Evolutionary conservation across 176 grass and related monocot species (phyloP).

Genomic region (Musa itinerans): DNA sequence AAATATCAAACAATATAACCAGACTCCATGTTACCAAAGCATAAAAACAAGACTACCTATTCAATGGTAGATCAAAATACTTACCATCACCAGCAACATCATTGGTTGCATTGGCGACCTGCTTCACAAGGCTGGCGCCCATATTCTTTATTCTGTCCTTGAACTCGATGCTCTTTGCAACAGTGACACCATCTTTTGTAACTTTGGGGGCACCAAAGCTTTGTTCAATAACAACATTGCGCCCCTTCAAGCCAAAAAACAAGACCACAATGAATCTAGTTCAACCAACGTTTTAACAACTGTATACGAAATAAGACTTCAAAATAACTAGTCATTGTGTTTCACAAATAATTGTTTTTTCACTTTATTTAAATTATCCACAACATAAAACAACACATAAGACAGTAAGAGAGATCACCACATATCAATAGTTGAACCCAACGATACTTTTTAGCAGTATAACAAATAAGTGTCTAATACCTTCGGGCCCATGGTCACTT

Average conservation of each 20-base stretch:
- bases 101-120: slow-evolving; percentile 93
- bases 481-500: slow-evolving; percentile 34
- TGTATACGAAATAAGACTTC: too few species aligned
- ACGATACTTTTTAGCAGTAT: too few species aligned
- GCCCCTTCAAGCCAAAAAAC: slow-evolving; percentile 34
- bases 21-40: too few species aligned
- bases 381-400: too few species aligned
- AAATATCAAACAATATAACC: too few species aligned
- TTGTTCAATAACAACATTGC: slow-evolving; percentile 86
- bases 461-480: neutral
- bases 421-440: too few species aligned
- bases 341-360: too few species aligned
- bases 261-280: neutral
- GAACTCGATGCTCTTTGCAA: slow-evolving; percentile 96
- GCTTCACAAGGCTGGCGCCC: slow-evolving; percentile 93
- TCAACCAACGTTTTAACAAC: too few species aligned
- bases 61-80: neutral
- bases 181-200: slow-evolving; percentile 91
- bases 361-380: too few species aligned
- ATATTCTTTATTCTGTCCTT: slow-evolving; percentile 81
- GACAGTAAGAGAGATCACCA: too few species aligned
- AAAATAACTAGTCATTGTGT: too few species aligned
- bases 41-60: too few species aligned
- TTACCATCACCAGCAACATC: slow-evolving; percentile 95
- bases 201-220: slow-evolving; percentile 95